A percentile compares a stretch with the other conserved stretches of the same genome.
phyloP scores from a whole-genome alignment of 106 monocot species.

The Dendrobium officinale region DNA sequence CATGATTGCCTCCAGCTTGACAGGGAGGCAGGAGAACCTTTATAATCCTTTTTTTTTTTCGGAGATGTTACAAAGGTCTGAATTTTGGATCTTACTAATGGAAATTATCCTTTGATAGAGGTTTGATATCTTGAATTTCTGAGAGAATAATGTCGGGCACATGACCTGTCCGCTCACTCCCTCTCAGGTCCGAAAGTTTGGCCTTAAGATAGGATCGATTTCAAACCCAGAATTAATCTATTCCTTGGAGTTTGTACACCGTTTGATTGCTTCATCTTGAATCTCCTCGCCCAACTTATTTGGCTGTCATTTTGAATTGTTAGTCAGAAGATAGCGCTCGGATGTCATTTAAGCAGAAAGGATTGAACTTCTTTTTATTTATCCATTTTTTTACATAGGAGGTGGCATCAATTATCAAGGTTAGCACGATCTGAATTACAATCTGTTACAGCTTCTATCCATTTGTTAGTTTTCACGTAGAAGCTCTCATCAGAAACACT shows the following conservation, averaged over 20 bases:
- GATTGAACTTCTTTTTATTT: background rate
- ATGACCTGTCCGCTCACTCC: background rate
- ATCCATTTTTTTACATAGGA: background rate
- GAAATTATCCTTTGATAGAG: background rate
- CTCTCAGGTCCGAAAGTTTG: too few species aligned
- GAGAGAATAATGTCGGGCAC: background rate
- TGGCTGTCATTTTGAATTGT: background rate
- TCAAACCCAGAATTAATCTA: background rate
- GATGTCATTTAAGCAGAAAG: background rate
- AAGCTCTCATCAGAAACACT: conserved; percentile 51
- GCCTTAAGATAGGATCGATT: background rate
- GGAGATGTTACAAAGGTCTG: background rate
- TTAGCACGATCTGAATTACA: background rate
- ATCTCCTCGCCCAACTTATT: background rate
- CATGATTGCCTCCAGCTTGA: background rate
- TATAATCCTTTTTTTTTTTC: background rate
- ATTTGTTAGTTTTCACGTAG: conserved; percentile 13
- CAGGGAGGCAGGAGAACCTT: background rate
- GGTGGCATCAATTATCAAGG: background rate
- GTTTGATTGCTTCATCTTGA: background rate
- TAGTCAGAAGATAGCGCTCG: background rate
- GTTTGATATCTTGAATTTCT: background rate
- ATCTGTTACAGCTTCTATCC: background rate
- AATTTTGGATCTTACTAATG: background rate
- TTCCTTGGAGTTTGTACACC: background rate